Evolutionary conservation across 2,329 filamentous ascomycete species (phyloP), one percentile per base, ranked within the genome.

Genomic region (Monilinia polystroma): DNA sequence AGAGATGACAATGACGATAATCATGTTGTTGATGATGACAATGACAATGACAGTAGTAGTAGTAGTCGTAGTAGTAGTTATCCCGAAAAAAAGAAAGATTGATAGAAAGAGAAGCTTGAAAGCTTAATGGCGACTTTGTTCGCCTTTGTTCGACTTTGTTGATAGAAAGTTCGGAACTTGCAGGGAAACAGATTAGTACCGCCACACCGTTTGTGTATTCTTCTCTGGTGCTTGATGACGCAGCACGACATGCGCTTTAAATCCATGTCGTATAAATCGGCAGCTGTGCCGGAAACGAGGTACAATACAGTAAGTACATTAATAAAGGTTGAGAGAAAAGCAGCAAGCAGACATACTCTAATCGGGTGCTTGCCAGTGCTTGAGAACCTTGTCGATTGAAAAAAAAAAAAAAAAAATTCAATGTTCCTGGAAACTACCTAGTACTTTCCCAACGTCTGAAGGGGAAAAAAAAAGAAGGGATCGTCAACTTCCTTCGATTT

Each of bases 161-260:
- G 45, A 47, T 47, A 47, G 45, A n/a, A 20, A 47, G 45, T 47
- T 7, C 16, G 45, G n/a, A 51, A 26, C n/a, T 23, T 51, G 47
- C n/a, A 51, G 11, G n/a, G 47, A 51, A 47, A 32, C 35, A 29
- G 45, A 60, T 35, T 38, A 49, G 47, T 66, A 66, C 64, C 56
- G 56, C 64, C 64, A 66, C 64, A 66, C 55, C 64, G 64, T 66
- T 66, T 60, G 63, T 38, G 45, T 47, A n/a, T 59, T 57, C 29
- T 12, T 43, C 14, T 23, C 8, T 54, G 52, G 52, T 54, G 29
- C 43, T 45, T 53, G 64, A 66, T 66, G 64, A 66, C 64, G 64
- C 64, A 66, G 57, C 56, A 66, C 54, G 51, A 51, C 56, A 53
- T 66, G 35, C 35, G 35, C 35, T 41, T 43, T 16, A 26, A 58